Base-by-base conservation (phyloP, 1,284 basidiomycete genomes). In the Neonothopanus nambi region DNA sequence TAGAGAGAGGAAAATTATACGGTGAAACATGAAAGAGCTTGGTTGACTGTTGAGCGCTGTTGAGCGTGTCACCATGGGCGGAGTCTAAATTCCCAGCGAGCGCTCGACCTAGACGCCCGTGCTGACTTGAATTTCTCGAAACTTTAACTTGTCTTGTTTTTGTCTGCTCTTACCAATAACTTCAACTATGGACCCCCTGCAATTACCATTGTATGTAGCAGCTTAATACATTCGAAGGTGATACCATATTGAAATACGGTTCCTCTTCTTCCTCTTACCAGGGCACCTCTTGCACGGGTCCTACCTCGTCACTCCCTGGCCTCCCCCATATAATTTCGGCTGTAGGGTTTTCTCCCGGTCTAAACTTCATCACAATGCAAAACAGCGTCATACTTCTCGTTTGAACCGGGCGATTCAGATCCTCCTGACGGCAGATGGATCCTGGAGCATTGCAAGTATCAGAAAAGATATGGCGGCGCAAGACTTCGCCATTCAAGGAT, bases 251-350 rank as follows among this genome's bases (percentile, higher is more conserved):
- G 30, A 5, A 33, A 4, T 33, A 33, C 8, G n/a, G n/a, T n/a
- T n/a, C n/a, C n/a, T 13, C 30, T 33, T 33, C 3, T 23, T 15
- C 18, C 12, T 18, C 15, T 21, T 38, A 38, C 47, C 47, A 54
- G 5, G 52, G 52, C 39, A 54, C 49, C 7, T 43, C 30, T 20
- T 42, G 44, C 15, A 48, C 39, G 5, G 24, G n/a, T 20, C 17
- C 40, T 28, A 52, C 30, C 20, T 43, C 49, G 45, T 52, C 54
- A 61, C 54, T 66, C 68, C 18, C 57, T 62, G 42, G 72, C 45
- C 33, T 64, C 59, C 39, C 75, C 62, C 12, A 65, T 57, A 74
- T 73, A 73, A 55, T 35, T 21, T 54, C 52, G 26, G 52, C 52
- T 33, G 46, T 43, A 3, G 52, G 52, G 3, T 30, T 36, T 13